These are phyloP conservation scores for Chytriomyces sp. DNA, from an alignment of 192 early-diverging fungal genomes.

Conservation along the genomic window DNA sequence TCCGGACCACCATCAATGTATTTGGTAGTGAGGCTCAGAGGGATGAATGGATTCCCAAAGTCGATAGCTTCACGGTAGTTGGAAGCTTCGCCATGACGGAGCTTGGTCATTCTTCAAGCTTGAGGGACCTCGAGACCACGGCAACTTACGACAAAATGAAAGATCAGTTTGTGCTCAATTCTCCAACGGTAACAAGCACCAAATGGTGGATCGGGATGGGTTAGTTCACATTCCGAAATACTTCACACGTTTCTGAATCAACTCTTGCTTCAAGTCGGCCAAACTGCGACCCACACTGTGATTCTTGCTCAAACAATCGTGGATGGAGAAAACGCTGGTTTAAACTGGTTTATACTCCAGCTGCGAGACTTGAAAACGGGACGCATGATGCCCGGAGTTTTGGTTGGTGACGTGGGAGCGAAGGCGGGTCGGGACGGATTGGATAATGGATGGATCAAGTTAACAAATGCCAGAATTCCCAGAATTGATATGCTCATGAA, in stretches of 20 bases:
- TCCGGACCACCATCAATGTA: conserved; percentile 56
- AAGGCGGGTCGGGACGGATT: conserved; percentile 64
- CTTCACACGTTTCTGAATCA: too few species aligned
- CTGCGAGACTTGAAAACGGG: conserved; percentile 58
- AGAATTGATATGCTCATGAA: conserved; percentile 60
- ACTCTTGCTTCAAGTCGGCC: not conserved
- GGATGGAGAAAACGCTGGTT: conserved; percentile 57
- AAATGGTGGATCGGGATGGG: conserved; percentile 75
- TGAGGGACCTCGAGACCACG: conserved; percentile 66
- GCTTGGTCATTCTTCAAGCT: conserved; percentile 57
- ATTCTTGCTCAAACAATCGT: conserved; percentile 63
- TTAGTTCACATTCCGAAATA: too few species aligned
- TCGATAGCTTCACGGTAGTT: conserved; percentile 55
- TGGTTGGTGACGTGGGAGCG: conserved; percentile 61
- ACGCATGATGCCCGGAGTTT: conserved; percentile 52
- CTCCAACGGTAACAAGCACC: conserved; percentile 60
- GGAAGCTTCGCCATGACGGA: conserved; percentile 76
- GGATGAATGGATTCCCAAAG: conserved; percentile 54
- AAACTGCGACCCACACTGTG: conserved; percentile 30
- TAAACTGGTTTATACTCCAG: conserved; percentile 70
- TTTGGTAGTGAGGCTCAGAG: conserved; percentile 63
- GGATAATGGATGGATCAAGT: conserved; percentile 73
- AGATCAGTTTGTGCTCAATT: conserved; percentile 64
- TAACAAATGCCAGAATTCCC: conserved; percentile 56
- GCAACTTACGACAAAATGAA: conserved; percentile 62